phyloP scores from a whole-genome alignment of 345 rosid species.

The Citrus inodora region DNA sequence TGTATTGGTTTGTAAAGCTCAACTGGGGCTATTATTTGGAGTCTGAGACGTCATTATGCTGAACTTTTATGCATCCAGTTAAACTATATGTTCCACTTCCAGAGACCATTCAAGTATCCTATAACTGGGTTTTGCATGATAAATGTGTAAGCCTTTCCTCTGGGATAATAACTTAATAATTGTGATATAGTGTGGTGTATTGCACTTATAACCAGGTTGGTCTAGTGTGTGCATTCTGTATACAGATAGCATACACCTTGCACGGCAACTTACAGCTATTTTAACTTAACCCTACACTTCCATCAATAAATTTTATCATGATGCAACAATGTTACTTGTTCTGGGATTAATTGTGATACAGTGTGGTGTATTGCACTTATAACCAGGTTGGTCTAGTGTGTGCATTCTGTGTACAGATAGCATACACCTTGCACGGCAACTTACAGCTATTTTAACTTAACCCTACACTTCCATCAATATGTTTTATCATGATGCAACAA shows the following conservation, averaged over 20 bases:
- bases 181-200: not conserved
- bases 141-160: not conserved
- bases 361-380: not conserved
- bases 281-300: not conserved
- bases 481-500: not conserved
- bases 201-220: not conserved
- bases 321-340: no score
- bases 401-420: not conserved
- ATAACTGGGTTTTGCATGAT: not conserved
- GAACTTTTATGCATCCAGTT: not conserved
- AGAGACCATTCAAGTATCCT: not conserved
- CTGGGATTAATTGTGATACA: not conserved
- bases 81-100: not conserved
- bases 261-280: not conserved
- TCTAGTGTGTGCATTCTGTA: not conserved
- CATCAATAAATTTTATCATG: not conserved
- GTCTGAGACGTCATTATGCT: not conserved
- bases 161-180: not conserved
- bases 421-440: not conserved
- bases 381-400: not conserved
- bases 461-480: not conserved
- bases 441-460: not conserved
- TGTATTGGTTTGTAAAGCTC: not conserved
- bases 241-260: not conserved
- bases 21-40: not conserved